Evolutionary conservation across 73 alveolate species (phyloP).

Genomic region (Symbiodinium natans): DNA sequence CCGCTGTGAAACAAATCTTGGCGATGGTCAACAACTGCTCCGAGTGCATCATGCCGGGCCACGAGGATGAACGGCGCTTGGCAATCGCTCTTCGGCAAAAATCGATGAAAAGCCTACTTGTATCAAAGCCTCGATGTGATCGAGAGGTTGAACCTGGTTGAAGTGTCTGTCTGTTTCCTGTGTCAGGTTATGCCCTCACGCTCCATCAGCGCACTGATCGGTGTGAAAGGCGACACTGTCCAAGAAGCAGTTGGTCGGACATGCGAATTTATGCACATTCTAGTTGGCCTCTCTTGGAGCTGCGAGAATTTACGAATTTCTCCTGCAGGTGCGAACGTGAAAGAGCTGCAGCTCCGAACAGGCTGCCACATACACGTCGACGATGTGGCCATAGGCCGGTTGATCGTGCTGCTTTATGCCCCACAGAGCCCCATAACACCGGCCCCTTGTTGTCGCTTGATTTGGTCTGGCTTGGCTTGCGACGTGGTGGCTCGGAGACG

Average conservation of each 20-base stretch:
- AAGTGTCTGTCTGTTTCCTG: too few species aligned
- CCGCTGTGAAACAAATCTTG: constrained; percentile 38
- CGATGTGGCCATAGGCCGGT: constrained; percentile 70
- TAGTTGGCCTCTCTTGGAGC: background rate
- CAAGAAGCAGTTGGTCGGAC: background rate
- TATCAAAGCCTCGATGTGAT: background rate
- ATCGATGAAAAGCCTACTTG: background rate
- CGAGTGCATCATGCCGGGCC: constrained; percentile 69
- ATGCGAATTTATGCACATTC: background rate
- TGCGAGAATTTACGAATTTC: background rate
- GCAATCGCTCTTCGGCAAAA: background rate
- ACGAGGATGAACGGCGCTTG: constrained; percentile 34
- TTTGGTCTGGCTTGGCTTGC: too few species aligned
- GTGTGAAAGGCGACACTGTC: constrained; percentile 75
- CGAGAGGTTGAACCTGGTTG: too few species aligned
- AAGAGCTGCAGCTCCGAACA: constrained; percentile 70
- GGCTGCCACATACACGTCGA: constrained; percentile 68
- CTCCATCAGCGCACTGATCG: constrained; percentile 37
- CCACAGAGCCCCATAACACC: too few species aligned
- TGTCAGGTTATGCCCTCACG: constrained; percentile 75
- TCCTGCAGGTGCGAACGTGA: constrained; percentile 49
- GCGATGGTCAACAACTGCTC: constrained; percentile 66
- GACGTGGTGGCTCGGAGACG: too few species aligned
- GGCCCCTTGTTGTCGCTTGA: too few species aligned
- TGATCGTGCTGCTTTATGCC: too few species aligned